phyloP scores from a whole-genome alignment of 2,329 filamentous ascomycete species.

The Monilinia fructigena region DNA sequence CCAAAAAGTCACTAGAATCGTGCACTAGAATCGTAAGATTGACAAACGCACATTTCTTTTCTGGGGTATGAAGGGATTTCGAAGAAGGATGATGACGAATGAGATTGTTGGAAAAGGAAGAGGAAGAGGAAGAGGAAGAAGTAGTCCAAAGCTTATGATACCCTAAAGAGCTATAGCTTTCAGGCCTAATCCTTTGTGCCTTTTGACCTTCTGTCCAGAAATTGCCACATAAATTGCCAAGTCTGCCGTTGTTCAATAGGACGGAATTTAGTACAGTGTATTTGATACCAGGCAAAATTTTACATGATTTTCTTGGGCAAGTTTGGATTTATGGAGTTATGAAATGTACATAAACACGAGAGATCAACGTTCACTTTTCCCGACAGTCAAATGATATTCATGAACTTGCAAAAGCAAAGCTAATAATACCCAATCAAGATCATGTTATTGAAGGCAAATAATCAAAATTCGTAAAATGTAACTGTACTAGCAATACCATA shows the following conservation, averaged over 20 bases:
- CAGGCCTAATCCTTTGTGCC: too few relatives aligned
- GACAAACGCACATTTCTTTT: too few relatives aligned
- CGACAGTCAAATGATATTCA: conserved; percentile 8
- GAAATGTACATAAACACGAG: neutral
- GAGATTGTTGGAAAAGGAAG: too few relatives aligned
- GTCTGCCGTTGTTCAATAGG: conserved; percentile 14
- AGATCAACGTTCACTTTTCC: neutral
- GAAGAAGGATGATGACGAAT: too few relatives aligned
- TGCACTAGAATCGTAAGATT: too few relatives aligned
- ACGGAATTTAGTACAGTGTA: neutral
- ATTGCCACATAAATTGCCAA: neutral
- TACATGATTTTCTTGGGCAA: neutral
- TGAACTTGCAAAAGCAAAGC: neutral
- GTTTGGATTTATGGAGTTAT: neutral
- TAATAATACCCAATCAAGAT: neutral
- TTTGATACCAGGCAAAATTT: neutral
- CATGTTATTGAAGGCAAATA: neutral
- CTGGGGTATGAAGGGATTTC: too few relatives aligned
- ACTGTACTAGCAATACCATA: neutral
- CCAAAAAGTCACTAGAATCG: too few relatives aligned
- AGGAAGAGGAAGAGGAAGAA: too few relatives aligned
- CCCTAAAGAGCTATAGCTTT: too few relatives aligned
- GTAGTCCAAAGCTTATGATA: too few relatives aligned
- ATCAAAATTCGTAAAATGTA: neutral
- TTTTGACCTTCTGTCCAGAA: too few relatives aligned